Percentiles rank a stretch among this genome's conserved stretches.
Conservation (phyloP, 306 rosid genomes). For the Castanea crenata region DNA sequence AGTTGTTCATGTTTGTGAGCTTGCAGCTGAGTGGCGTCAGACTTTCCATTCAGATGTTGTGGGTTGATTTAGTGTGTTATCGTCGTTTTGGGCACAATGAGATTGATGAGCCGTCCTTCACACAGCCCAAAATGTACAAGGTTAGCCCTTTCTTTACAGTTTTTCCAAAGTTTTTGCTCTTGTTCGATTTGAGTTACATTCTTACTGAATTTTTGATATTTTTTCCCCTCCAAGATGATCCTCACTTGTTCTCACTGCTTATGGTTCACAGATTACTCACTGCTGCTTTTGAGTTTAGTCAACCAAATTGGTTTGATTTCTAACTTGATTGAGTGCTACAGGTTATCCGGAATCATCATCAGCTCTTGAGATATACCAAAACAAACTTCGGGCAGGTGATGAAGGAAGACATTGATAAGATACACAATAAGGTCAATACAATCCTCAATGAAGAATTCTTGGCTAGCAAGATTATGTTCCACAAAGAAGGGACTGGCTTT, state of each 20-base stretch:
- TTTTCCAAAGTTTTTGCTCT: constrained; percentile 1
- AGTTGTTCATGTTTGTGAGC: constrained; percentile 92
- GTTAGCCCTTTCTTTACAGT: constrained; percentile 38
- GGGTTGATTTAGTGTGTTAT: constrained; percentile 88
- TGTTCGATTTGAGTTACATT: not conserved
- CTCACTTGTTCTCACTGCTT: not conserved
- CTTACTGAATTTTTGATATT: not conserved
- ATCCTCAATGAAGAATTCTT: constrained; percentile 86
- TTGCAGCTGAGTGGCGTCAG: constrained; percentile 99
- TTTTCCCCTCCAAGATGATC: not conserved
- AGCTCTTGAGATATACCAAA: constrained; percentile 82
- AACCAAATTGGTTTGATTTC: constrained; percentile 19
- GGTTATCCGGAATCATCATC: constrained; percentile 82
- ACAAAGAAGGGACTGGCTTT: constrained; percentile 92
- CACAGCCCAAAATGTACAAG: constrained; percentile 98
- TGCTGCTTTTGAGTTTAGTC: constrained; percentile 9
- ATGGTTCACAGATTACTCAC: not conserved
- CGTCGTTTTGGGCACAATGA: constrained; percentile 97
- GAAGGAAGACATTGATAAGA: constrained; percentile 63
- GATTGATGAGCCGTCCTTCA: constrained; percentile 96
- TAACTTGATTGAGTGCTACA: constrained; percentile 28
- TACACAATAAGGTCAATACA: constrained; percentile 62
- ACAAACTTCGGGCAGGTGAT: constrained; percentile 69
- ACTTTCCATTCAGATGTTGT: constrained; percentile 96
- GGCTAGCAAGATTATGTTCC: constrained; percentile 91